A percentile compares a stretch with the other conserved stretches of the same genome.
Conservation (phyloP, 1,284 basidiomycete species). For the Leccinum insolens region DNA sequence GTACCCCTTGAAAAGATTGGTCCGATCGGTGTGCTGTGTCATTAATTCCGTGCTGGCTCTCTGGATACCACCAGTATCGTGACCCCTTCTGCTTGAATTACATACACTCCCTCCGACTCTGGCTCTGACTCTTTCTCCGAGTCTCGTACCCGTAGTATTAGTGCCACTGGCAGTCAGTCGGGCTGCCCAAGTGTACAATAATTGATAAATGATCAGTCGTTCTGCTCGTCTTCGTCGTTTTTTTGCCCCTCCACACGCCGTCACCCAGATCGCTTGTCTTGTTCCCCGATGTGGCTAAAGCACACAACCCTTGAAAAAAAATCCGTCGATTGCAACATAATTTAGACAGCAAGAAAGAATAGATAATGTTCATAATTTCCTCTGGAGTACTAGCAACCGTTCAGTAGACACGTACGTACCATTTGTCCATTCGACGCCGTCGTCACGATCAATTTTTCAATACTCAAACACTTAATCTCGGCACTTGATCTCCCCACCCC, state of each 20-base stretch:
- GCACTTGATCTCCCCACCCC: constrained; percentile 60
- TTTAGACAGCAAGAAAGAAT: not conserved
- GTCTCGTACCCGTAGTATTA: not conserved
- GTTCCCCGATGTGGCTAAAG: not conserved
- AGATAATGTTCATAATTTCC: not conserved
- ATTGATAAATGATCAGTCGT: not conserved
- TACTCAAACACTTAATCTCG: constrained; percentile 19
- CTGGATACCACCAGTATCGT: no score
- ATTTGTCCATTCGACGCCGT: not conserved
- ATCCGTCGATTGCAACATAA: not conserved
- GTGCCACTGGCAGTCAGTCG: not conserved
- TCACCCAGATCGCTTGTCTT: not conserved
- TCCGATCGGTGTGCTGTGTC: no score
- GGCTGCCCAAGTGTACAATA: not conserved
- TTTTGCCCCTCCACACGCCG: not conserved
- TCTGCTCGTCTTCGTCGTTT: not conserved
- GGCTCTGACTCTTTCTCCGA: no score
- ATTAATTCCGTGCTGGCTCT: no score
- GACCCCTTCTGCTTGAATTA: no score
- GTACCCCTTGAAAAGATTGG: not conserved
- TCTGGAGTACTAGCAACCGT: not conserved
- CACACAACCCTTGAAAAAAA: not conserved
- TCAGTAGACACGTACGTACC: not conserved
- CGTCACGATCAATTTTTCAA: not conserved
- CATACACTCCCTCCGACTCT: no score